Evolutionary conservation across 2,329 filamentous ascomycete genomes (phyloP), one percentile per base, ranked within the genome.

Genomic region (Diaporthe amygdali): DNA sequence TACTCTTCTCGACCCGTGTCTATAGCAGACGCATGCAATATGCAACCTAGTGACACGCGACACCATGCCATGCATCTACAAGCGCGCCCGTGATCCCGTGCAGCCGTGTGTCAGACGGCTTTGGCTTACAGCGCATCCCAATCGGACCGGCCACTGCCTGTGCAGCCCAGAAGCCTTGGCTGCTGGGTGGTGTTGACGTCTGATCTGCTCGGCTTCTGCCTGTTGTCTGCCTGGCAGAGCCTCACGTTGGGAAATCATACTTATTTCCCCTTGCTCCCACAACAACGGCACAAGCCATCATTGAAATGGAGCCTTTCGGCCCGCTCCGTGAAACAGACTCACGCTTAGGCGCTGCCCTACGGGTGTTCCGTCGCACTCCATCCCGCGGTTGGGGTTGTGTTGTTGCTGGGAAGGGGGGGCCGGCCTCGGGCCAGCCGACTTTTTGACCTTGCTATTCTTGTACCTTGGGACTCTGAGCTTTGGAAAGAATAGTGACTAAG

Each of bases 171-270:
- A n/a, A 30, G 56, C 39, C 56, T 46, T 46, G 47, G 39, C 39
- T 22, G 39, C 47, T 63, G 56, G 56, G 27, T 17, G 17, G 27
- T n/a, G 37, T 61, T 41, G 56, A 47, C 20, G 39, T 61, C 39
- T 61, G 54, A 59, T 46, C 27, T 32, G 56, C 47, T 17, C 56
- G 64, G n/a, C 27, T 67, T 30, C 27, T 54, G 32, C 64, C 49
- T 39, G 47, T 41, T 67, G 47, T 54, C 47, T 52, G 44, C 34
- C 41, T 52, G 46, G 47, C 63, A 66, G 34, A 52, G 63, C 64
- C 64, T 22, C 64, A 54, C 47, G n/a, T 52, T 52, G 39, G 27
- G 56, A 47, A 20, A 15, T 32, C 14, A 17, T 41, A 30, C 10
- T 32, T 34, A 1, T 32, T 47, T 22, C 14, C 14, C 7, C 34